These are phyloP conservation scores for Xylariales sp. DNA, from an alignment of 2,329 filamentous ascomycete genomes.

Conservation along the genomic window DNA sequence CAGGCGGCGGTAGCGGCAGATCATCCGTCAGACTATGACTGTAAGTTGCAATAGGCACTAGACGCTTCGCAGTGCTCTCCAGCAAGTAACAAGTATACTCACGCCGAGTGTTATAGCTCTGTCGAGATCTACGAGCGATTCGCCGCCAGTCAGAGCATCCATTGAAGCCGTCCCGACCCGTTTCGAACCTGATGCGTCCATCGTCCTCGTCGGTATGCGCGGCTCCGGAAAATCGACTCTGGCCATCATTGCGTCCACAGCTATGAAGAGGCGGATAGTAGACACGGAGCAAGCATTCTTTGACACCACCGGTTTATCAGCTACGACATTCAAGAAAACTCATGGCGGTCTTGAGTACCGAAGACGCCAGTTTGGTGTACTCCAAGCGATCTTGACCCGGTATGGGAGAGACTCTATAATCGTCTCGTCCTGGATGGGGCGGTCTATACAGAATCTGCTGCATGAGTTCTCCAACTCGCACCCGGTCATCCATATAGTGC, in stretches of 20 bases:
- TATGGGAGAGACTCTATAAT: conserved; percentile 61
- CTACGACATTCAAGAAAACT: conserved; percentile 57
- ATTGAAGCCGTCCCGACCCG: background rate
- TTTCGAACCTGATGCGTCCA: conserved; percentile 61
- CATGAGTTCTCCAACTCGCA: conserved; percentile 58
- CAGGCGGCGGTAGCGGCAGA: background rate
- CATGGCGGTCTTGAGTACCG: conserved; percentile 61
- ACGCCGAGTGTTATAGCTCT: no score
- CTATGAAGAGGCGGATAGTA: conserved; percentile 62
- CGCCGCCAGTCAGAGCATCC: conserved; percentile 22
- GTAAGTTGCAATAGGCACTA: no score
- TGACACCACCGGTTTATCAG: conserved; percentile 56
- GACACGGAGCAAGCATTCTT: conserved; percentile 67
- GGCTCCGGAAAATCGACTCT: conserved; percentile 73
- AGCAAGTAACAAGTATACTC: no score
- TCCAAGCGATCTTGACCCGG: conserved; percentile 55
- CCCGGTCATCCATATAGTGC: conserved; percentile 66
- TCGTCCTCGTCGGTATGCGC: conserved; percentile 68
- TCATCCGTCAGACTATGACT: conserved; percentile 1
- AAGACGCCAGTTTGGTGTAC: conserved; percentile 55
- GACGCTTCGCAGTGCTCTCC: no score
- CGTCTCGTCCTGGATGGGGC: conserved; percentile 68
- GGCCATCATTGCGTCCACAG: conserved; percentile 69
- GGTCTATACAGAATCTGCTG: conserved; percentile 55
- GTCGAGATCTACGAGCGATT: conserved; percentile 12